phyloP scores from a whole-genome alignment of 1,284 basidiomycete species.

The Fistulinella cinereoalba region DNA sequence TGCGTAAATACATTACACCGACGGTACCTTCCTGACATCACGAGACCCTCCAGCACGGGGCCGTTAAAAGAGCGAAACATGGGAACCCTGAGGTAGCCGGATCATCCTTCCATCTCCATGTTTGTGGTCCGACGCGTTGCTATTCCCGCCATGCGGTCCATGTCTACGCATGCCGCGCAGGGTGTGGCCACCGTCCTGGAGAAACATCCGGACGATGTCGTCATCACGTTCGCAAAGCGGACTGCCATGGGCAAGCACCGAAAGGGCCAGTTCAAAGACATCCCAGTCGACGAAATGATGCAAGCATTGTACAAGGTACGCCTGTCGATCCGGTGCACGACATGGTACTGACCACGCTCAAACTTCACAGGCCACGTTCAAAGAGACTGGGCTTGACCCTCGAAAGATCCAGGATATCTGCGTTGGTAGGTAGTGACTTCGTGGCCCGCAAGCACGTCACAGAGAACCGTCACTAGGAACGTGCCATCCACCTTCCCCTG shows the following conservation, averaged over 20 bases:
- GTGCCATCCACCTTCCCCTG: slow-evolving; percentile 82
- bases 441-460: not conserved
- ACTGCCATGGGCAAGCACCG: slow-evolving; percentile 74
- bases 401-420: slow-evolving; percentile 76
- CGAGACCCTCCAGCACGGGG: no score
- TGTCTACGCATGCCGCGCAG: slow-evolving; percentile 45
- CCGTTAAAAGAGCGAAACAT: not conserved
- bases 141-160: slow-evolving; percentile 9
- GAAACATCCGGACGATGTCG: slow-evolving; percentile 77
- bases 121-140: slow-evolving; percentile 7
- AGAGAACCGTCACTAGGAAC: slow-evolving; percentile 47
- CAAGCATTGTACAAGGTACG: slow-evolving; percentile 63
- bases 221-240: slow-evolving; percentile 82
- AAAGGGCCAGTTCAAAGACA: slow-evolving; percentile 80
- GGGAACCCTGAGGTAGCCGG: not conserved
- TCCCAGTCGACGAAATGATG: slow-evolving; percentile 71
- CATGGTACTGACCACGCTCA: not conserved
- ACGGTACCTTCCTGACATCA: not conserved
- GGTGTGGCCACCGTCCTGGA: slow-evolving; percentile 52
- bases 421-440: slow-evolving; percentile 52
- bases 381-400: slow-evolving; percentile 49
- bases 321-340: not conserved
- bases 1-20: not conserved
- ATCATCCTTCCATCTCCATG: slow-evolving; percentile 13
- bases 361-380: slow-evolving; percentile 42